Evolutionary conservation across 1,139 yeast species (phyloP).

Genomic region (Sugiyamaella xylanicola): DNA sequence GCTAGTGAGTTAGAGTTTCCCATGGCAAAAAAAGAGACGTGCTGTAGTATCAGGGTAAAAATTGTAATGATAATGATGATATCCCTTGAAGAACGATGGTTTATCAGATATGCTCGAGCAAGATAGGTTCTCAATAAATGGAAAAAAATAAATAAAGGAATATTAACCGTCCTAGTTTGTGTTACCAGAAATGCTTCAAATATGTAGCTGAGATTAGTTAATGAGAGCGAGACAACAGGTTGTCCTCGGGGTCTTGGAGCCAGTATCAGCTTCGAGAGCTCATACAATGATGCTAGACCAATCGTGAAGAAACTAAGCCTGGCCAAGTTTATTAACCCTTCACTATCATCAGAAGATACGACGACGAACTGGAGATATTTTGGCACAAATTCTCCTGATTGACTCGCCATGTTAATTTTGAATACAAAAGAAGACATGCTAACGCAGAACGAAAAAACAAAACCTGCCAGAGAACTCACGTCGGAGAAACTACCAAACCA

Average conservation of each 20-base stretch:
- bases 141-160: slow-evolving; percentile 67
- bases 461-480: slow-evolving; percentile 38
- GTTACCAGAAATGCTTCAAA: slow-evolving; percentile 61
- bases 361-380: slow-evolving; percentile 41
- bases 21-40: slow-evolving; percentile 77
- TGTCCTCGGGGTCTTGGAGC: slow-evolving; percentile 19
- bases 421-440: slow-evolving; percentile 52
- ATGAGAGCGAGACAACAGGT: slow-evolving; percentile 31
- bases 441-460: slow-evolving; percentile 49
- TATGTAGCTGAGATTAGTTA: slow-evolving; percentile 51
- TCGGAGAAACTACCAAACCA: slow-evolving; percentile 36
- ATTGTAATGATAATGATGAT: slow-evolving; percentile 34
- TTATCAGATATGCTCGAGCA: slow-evolving; percentile 26
- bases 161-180: slow-evolving; percentile 67
- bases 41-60: slow-evolving; percentile 53
- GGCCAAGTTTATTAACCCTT: slow-evolving; percentile 36
- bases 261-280: slow-evolving; percentile 30
- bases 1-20: slow-evolving; percentile 94
- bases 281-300: slow-evolving; percentile 35
- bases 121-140: slow-evolving; percentile 38
- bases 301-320: slow-evolving; percentile 38
- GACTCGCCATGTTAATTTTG: slow-evolving; percentile 58
- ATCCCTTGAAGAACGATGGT: slow-evolving; percentile 28
- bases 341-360: slow-evolving; percentile 28
- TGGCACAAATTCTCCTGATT: slow-evolving; percentile 59